Base-by-base conservation (phyloP, 1,139 yeast species). In the Suhomyces anneliseae region DNA sequence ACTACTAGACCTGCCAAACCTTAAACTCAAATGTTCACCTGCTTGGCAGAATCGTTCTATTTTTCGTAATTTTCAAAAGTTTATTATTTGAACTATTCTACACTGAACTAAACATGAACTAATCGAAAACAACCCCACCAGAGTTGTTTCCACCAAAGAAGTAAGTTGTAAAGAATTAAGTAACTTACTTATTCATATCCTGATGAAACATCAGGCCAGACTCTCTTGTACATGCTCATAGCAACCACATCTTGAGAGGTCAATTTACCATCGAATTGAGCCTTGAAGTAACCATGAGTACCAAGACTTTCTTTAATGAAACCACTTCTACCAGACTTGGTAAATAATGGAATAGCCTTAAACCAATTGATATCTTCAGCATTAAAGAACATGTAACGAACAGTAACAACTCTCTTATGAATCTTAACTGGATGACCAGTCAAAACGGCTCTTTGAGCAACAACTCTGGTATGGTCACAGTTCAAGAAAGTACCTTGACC, bases 271-370 rank as follows among this genome's bases (percentile, higher is more conserved):
- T 95, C 98, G 61, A 95, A 95, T 19, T 89, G 87, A 24, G 97
- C 97, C 72, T 95, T 95, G 78, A 87, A 92, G 71, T 93, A 90
- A 54, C 99, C 99, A 67, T 95, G 99, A 3, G 99, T 95, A 70
- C 99, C 99, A 70, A 95, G 78, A 64, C 92, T 82, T 65, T 93
- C 98, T 68, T 90, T 92, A 65, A 95, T 90, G 65, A 86, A 87
- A 48, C 99, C 99, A 36, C 90, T 78, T 65, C 97, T 83, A 44
- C 99, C 99, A 58, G 85, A 79, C 65, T 89, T 90, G 40, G 98
- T 92, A 67, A 90, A 93, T 54, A 95, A 73, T 36, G 98, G 98
- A 56, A 95, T 86, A 6, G 95, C 87, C 72, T 89, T 89, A 78
- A 87, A 95, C 83, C 88, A 89, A 54, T 81, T 81, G 56, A 95